Base-by-base conservation (phyloP, 805 yeast genomes). In the Zygosaccharomyces gambellarensis region DNA sequence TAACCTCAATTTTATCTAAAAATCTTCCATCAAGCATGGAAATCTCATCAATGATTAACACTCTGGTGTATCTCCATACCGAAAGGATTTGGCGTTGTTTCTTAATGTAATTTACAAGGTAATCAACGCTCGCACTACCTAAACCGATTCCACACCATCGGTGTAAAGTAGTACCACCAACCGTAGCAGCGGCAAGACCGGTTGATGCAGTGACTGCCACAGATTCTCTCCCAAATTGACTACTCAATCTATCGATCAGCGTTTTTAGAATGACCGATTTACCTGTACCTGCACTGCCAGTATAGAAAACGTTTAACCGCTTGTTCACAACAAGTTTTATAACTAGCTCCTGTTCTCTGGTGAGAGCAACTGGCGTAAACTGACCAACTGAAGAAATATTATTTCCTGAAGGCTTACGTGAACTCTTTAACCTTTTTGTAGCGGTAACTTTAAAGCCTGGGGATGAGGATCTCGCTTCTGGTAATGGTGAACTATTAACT, bases 181-280 rank as follows among this genome's bases (percentile, higher is more conserved):
- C 86, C 59, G 90, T 89, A 38, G 89, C 85, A 0, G 97, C 99
- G 0, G 99, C 99, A 53, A 94, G 71, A 1, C 99, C 99, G 0
- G 99, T 94, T 0, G 97, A 87, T 0, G 99, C 99, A 0, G 98
- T 89, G 3, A 94, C 81, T 0, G 95, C 96, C 3, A 94, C 87
- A 0, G 72, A 67, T 10, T 72, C 71, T 1, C 65, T 61, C 2
- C 73, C 71, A 62, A 79, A 74, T 39, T 75, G 70, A 1, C 58
- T 52, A 17, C 68, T 67, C 44, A 89, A 68, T 25, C 75, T 73
- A 17, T 69, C 62, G 19, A 94, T 89, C 25, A 94, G 71, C 36
- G 82, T 80, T 45, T 81, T 68, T 23, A 87, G 65, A 5, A 87
- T 76, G 19, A 81, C 82, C 2, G 95, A 85, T 63, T 87, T 87